Evolutionary conservation across 2,329 filamentous ascomycete genomes (phyloP).

Genomic region (Graphiopsis chlorocephala): DNA sequence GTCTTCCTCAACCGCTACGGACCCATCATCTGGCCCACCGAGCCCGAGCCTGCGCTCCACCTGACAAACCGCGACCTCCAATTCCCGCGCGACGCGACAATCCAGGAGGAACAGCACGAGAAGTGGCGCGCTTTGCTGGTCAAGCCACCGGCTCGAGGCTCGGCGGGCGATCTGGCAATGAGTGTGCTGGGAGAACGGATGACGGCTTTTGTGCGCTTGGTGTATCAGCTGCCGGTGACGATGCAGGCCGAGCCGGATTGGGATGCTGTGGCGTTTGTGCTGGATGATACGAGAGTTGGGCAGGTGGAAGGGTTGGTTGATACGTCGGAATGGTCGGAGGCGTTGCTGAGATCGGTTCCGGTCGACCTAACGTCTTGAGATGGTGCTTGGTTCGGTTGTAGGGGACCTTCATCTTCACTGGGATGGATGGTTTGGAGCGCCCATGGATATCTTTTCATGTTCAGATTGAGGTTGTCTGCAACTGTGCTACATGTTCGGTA

Average conservation of each 20-base stretch:
- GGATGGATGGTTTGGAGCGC: too few species aligned
- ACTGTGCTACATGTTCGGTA: too few species aligned
- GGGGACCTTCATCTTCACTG: neutral
- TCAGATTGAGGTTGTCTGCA: too few species aligned
- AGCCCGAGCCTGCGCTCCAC: neutral
- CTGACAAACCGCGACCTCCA: neutral
- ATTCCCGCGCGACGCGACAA: neutral
- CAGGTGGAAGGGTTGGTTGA: neutral
- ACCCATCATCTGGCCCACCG: neutral
- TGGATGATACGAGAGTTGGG: neutral
- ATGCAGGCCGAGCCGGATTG: neutral
- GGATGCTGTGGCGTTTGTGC: neutral
- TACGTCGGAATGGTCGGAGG: neutral
- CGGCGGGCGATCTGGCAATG: neutral
- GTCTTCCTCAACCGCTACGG: neutral
- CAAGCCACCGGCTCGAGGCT: neutral
- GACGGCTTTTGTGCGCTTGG: neutral
- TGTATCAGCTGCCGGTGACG: neutral
- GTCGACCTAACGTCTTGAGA: neutral
- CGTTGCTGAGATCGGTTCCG: neutral
- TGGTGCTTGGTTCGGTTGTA: neutral
- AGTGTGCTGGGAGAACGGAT: neutral
- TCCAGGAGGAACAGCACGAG: neutral
- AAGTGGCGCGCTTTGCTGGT: neutral
- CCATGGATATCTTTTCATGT: too few species aligned